Evolutionary conservation across 345 rosid genomes (phyloP), one percentile per base, ranked within the genome.

Genomic region (Salix udensis): DNA sequence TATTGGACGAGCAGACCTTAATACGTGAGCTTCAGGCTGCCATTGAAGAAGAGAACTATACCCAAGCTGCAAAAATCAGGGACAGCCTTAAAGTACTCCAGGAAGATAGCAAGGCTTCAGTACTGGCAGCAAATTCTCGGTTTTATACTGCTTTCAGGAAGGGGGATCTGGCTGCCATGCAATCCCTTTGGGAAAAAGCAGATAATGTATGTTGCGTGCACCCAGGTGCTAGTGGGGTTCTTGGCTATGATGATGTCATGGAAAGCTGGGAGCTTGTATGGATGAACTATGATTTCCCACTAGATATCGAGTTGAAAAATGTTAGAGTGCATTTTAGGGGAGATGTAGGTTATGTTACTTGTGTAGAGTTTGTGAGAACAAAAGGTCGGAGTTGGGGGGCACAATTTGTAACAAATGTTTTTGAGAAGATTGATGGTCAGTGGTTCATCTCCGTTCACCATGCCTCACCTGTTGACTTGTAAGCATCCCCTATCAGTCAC

Each of bases 321-420:
- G 85, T 87, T 9, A 79, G 74, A 37, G 92, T 84, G 83, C 97
- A 91, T 83, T 96, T 93, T 74, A 77, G 90, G 76, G 98, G 98
- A 3, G 88, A 89, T 50, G 67, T 89, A 9, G 96, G 99, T 37
- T 96, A 91, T 73, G 90, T 93, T 36, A 90, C 90, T 9, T 91
- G 97, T 74, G 80, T 93, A 72, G 98, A 96, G 78, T 87, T 90
- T 70, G 91, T 96, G 53, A 93, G 87, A 87, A 91, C 97, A 15
- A 91, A 86, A 85, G 97, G 97, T 21, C 89, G 89, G 87, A 92
- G 93, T 50, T 96, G 98, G 99, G 99, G 99, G 40, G 93, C 91
- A 37, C 98, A 96, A 82, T 93, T 89, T 81, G 98, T 89, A 50
- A 88, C 98, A 1, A 96, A 91, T 78, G 94, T 91, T 79, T 93